Conservation (phyloP, 129 eudicot genomes). For the Scalesia atractyloides region DNA sequence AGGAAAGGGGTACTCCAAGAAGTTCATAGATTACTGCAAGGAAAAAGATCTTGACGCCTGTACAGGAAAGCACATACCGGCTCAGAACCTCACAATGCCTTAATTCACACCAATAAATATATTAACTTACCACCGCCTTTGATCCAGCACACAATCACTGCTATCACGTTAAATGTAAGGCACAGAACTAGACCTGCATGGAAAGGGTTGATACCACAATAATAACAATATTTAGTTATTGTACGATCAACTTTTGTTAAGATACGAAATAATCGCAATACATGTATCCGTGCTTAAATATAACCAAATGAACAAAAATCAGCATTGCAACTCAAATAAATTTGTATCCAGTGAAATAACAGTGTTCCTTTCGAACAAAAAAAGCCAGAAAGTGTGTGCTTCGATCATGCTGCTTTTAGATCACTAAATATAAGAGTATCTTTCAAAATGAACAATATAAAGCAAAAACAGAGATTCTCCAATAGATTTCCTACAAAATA, state of each 20-base stretch:
- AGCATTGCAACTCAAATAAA: slow-evolving; percentile 15
- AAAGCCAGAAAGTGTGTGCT: not conserved
- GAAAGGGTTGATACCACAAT: slow-evolving; percentile 12
- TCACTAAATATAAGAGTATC: not conserved
- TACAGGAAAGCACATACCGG: slow-evolving; percentile 10
- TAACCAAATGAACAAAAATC: not conserved
- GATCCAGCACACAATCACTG: slow-evolving; percentile 87
- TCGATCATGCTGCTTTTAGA: not conserved
- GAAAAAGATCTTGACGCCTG: slow-evolving; percentile 89
- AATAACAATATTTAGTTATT: slow-evolving; percentile 8
- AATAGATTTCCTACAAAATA: slow-evolving; percentile 2
- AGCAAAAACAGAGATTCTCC: not conserved
- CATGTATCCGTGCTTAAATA: slow-evolving; percentile 11
- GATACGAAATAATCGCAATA: slow-evolving; percentile 1
- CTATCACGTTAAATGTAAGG: slow-evolving; percentile 75
- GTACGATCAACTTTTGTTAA: slow-evolving; percentile 3
- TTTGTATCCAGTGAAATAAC: not conserved
- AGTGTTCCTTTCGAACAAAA: slow-evolving; percentile 17
- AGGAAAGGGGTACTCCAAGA: slow-evolving; percentile 87
- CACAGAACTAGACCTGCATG: slow-evolving; percentile 85
- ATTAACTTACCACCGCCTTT: slow-evolving; percentile 79
- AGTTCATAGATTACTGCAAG: slow-evolving; percentile 87
- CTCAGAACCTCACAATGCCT: slow-evolving; percentile 18
- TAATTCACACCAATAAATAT: not conserved
- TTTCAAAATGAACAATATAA: slow-evolving; percentile 1